These are phyloP conservation scores for Komagataella ulmi DNA, from an alignment of 805 yeast species.

Conservation along the genomic window DNA sequence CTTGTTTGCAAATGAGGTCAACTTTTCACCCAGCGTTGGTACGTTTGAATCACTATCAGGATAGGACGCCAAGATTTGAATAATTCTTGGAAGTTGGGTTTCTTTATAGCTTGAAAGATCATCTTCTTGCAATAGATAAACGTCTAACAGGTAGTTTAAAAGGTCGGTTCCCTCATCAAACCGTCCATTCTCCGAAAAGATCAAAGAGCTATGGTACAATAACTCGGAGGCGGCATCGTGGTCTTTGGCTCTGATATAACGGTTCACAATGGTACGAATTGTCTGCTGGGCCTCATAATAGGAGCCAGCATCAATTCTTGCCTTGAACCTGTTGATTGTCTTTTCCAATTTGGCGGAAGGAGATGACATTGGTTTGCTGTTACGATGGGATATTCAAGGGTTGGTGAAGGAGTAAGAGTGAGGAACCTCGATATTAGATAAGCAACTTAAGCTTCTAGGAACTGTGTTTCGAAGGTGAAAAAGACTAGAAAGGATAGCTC, in stretches of 20 bases:
- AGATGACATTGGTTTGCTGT: background rate
- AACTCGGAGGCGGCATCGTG: slow-evolving; percentile 63
- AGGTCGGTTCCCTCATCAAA: slow-evolving; percentile 77
- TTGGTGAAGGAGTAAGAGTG: background rate
- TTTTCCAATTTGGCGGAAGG: background rate
- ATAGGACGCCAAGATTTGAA: slow-evolving; percentile 25
- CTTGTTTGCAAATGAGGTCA: slow-evolving; percentile 52
- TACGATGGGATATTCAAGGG: background rate
- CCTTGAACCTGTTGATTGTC: slow-evolving; percentile 37
- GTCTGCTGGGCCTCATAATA: slow-evolving; percentile 96
- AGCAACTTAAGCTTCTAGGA: background rate
- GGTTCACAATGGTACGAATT: slow-evolving; percentile 73
- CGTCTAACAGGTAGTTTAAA: slow-evolving; percentile 56
- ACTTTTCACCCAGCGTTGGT: slow-evolving; percentile 51
- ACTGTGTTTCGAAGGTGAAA: too few relatives aligned
- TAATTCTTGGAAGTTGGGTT: slow-evolving; percentile 20
- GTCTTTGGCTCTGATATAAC: slow-evolving; percentile 61
- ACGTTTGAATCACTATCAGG: slow-evolving; percentile 47
- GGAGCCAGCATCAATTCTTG: slow-evolving; percentile 58
- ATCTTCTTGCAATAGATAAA: slow-evolving; percentile 36
- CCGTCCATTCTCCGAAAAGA: slow-evolving; percentile 55
- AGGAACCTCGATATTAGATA: background rate
- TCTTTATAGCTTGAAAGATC: slow-evolving; percentile 12
- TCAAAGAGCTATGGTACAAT: slow-evolving; percentile 56
- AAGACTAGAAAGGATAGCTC: too few relatives aligned